Percentiles rank a stretch among this genome's conserved stretches.
Conservation (phyloP, 306 rosid species). For the Quercus variabilis region DNA sequence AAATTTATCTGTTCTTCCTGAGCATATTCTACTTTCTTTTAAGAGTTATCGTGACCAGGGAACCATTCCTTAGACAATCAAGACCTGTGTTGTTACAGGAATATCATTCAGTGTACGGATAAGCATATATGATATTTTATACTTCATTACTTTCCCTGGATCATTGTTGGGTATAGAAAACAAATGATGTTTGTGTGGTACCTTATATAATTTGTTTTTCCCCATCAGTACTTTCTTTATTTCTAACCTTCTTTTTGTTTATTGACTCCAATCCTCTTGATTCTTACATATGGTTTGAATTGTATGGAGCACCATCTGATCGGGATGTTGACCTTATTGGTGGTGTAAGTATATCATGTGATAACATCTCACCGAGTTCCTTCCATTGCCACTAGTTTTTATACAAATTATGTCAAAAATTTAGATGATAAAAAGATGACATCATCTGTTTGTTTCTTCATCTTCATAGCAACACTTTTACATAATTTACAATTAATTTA, state of each 20-base stretch:
- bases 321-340: slow-evolving; percentile 74
- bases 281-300: slow-evolving; percentile 88
- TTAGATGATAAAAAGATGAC: not conserved
- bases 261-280: slow-evolving; percentile 75
- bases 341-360: slow-evolving; percentile 48
- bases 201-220: not conserved
- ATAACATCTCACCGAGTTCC: not conserved
- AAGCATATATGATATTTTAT: not conserved
- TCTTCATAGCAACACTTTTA: not conserved
- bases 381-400: not conserved
- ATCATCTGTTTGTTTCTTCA: not conserved
- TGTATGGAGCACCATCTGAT: slow-evolving; percentile 80
- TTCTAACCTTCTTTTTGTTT: not conserved
- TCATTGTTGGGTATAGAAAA: not conserved
- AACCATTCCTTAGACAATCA: not conserved
- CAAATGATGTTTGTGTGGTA: not conserved
- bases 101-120: not conserved
- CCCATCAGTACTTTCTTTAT: not conserved
- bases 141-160: not conserved
- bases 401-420: not conserved
- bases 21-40: not conserved
- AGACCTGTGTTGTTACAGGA: not conserved
- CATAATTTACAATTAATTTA: not conserved
- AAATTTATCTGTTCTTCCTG: not conserved
- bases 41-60: not conserved